Evolutionary conservation across 306 rosid genomes (phyloP).

Genomic region (Acmispon strigosus): DNA sequence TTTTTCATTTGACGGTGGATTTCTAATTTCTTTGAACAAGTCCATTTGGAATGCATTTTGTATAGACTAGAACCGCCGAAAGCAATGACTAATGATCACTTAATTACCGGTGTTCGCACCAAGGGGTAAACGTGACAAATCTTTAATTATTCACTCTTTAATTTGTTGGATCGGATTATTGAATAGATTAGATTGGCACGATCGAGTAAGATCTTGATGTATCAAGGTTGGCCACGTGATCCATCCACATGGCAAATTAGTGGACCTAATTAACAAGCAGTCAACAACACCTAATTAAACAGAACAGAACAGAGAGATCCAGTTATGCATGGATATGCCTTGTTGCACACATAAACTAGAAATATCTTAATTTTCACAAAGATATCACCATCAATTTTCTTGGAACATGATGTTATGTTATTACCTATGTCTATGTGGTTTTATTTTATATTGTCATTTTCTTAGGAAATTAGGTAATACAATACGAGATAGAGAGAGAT

Average conservation of each 20-base stretch:
- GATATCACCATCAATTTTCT: conserved; percentile 15
- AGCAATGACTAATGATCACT: too few relatives aligned
- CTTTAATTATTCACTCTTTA: not conserved
- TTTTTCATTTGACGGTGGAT: too few relatives aligned
- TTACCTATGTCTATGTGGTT: conserved; percentile 9
- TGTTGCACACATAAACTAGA: conserved; percentile 13
- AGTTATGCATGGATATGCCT: not conserved
- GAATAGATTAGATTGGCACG: not conserved
- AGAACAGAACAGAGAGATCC: not conserved
- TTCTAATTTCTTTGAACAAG: not conserved
- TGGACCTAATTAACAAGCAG: not conserved
- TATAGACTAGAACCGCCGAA: too few relatives aligned
- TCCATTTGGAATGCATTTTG: not conserved
- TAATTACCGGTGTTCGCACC: too few relatives aligned
- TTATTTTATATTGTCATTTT: conserved; percentile 15
- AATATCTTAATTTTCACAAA: not conserved
- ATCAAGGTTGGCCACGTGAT: conserved; percentile 61
- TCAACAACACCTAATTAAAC: conserved; percentile 5
- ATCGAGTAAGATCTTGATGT: not conserved
- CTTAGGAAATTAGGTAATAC: not conserved
- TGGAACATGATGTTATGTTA: conserved; percentile 22
- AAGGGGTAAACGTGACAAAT: too few relatives aligned
- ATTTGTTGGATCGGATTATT: not conserved
- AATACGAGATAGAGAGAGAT: not conserved
- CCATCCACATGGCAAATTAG: conserved; percentile 32